A percentile compares a stretch with the other conserved stretches of the same genome.
Evolutionary conservation across 1,139 yeast genomes (phyloP).

Genomic region (Yamadazyma songkhlaensis): DNA sequence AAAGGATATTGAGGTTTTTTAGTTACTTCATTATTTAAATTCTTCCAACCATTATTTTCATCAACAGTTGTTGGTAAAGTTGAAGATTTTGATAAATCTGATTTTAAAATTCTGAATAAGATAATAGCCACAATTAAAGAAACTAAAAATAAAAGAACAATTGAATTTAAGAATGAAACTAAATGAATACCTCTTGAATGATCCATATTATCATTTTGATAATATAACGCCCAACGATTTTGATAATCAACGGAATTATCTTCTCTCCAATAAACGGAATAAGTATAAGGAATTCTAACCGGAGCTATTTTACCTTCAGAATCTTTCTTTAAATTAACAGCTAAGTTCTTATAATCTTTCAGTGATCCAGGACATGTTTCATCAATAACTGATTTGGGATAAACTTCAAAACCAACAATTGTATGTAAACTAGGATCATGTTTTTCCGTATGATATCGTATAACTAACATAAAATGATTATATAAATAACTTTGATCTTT

Average conservation of each 20-base stretch:
- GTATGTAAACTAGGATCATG: conserved; percentile 40
- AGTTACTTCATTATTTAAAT: conserved; percentile 53
- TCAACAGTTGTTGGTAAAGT: conserved; percentile 16
- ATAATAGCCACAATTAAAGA: conserved; percentile 65
- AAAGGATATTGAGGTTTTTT: conserved; percentile 47
- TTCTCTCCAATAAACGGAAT: conserved; percentile 88
- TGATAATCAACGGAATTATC: conserved; percentile 66
- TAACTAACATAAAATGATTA: conserved; percentile 79
- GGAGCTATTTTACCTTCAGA: conserved; percentile 18
- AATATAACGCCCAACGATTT: conserved; percentile 73
- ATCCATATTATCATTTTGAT: conserved; percentile 50
- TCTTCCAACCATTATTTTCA: conserved; percentile 43
- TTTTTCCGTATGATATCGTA: conserved; percentile 64
- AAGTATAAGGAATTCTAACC: conserved; percentile 66
- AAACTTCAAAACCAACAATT: conserved; percentile 88
- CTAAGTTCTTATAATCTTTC: conserved; percentile 53
- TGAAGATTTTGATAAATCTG: conserved; percentile 22
- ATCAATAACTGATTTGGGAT: conserved; percentile 76
- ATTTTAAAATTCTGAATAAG: conserved; percentile 49
- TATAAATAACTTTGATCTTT: conserved; percentile 60
- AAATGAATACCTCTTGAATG: conserved; percentile 57
- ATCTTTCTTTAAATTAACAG: conserved; percentile 28
- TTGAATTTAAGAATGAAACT: conserved; percentile 65
- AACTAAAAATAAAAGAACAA: conserved; percentile 56
- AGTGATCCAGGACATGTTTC: conserved; percentile 69